A percentile compares a stretch with the other conserved stretches of the same genome.
Conservation (phyloP, 2,329 filamentous ascomycete species). For the Fusarium subglutinans region DNA sequence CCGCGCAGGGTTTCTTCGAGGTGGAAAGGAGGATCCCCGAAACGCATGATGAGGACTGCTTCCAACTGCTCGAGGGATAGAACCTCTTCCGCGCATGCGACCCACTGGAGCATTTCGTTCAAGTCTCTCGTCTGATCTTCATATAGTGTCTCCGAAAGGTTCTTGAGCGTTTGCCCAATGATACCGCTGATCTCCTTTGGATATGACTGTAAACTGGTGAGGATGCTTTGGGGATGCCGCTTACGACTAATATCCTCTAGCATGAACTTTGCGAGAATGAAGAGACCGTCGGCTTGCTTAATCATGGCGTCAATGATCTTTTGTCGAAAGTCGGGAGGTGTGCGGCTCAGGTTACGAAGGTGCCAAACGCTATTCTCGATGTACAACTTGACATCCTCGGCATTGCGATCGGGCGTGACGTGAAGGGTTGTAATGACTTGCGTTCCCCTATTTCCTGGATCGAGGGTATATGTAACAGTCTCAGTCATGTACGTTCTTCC, state of each 20-base stretch:
- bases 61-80: constrained; percentile 57
- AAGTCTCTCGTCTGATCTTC: constrained; percentile 52
- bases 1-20: constrained; percentile 55
- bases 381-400: constrained; percentile 53
- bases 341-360: constrained; percentile 50
- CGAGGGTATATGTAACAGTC: constrained; percentile 47
- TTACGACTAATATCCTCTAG: constrained; percentile 58
- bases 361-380: constrained; percentile 53
- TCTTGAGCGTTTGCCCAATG: constrained; percentile 52
- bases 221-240: constrained; percentile 55
- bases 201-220: constrained; percentile 55
- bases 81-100: constrained; percentile 55
- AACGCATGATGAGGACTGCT: constrained; percentile 53
- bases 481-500: constrained; percentile 56
- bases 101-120: constrained; percentile 59
- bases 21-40: constrained; percentile 52
- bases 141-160: constrained; percentile 52
- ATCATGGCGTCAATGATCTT: constrained; percentile 53
- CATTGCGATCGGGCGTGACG: constrained; percentile 55
- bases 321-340: constrained; percentile 46
- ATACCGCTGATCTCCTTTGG: constrained; percentile 56
- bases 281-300: constrained; percentile 56
- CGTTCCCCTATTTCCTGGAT: constrained; percentile 43
- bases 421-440: constrained; percentile 52
- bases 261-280: constrained; percentile 61